Evolutionary conservation across 108 stramenopile species (phyloP).

Genomic region (Skeletonema costatum): DNA sequence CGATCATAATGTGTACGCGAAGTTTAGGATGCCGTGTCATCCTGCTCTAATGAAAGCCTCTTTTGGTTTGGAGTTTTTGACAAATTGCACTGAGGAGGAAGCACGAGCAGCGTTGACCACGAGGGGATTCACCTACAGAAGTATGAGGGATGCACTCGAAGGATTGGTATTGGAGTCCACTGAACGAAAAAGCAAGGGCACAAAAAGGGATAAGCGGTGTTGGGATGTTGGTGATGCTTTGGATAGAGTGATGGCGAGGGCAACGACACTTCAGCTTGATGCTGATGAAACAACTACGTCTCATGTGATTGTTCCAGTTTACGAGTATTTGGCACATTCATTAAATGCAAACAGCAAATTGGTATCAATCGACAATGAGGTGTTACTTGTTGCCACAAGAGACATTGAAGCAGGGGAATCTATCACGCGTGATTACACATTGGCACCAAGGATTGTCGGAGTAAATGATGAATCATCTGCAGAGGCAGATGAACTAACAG

Average conservation of each 20-base stretch:
- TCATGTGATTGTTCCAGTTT: constrained; percentile 24
- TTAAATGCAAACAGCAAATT: constrained; percentile 25
- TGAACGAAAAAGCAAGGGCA: constrained; percentile 23
- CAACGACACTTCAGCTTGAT: constrained; percentile 14
- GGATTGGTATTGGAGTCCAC: constrained; percentile 21
- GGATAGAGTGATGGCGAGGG: constrained; percentile 18
- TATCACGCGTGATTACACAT: constrained; percentile 26
- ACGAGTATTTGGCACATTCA: constrained; percentile 35
- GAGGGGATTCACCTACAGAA: constrained; percentile 31
- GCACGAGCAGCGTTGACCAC: constrained; percentile 5
- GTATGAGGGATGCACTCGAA: constrained; percentile 31
- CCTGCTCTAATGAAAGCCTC: constrained; percentile 22
- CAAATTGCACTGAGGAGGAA: constrained; percentile 15
- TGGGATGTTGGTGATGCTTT: constrained; percentile 38
- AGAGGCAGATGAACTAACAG: neutral
- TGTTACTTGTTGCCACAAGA: constrained; percentile 31
- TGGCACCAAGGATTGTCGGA: constrained; percentile 15
- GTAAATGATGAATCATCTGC: neutral
- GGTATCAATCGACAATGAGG: constrained; percentile 13
- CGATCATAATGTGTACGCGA: constrained; percentile 36
- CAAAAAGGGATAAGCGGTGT: constrained; percentile 16
- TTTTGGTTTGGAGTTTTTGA: constrained; percentile 24
- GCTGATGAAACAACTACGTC: constrained; percentile 2
- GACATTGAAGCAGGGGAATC: constrained; percentile 32
- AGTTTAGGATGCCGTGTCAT: constrained; percentile 43